phyloP scores from a whole-genome alignment of 139 green algal species.

The Raphidocelis subcapitata region DNA sequence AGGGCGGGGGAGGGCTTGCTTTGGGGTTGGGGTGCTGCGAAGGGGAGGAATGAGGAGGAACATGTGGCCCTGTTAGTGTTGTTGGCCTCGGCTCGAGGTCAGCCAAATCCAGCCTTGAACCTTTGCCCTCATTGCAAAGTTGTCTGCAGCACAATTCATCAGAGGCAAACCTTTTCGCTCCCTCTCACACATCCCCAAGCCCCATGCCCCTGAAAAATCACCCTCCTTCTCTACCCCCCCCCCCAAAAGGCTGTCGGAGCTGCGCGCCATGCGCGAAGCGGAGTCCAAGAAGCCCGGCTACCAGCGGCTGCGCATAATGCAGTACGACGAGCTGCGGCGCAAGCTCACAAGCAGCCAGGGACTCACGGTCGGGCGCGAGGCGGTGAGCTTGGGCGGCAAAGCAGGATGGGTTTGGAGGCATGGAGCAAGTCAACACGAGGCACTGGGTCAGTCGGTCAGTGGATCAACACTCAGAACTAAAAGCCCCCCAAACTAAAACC shows the following conservation, averaged over 20 bases:
- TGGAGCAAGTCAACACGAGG: no score
- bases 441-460: no score
- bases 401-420: no score
- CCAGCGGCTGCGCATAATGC: conserved; percentile 49
- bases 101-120: no score
- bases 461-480: no score
- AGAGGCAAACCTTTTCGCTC: no score
- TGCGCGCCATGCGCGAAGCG: conserved; percentile 9
- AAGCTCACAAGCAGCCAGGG: conserved; percentile 37
- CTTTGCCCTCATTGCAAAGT: no score
- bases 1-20: background rate
- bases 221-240: background rate
- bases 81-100: no score
- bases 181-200: no score
- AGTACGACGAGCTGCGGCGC: conserved; percentile 58
- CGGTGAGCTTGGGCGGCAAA: conserved; percentile 2
- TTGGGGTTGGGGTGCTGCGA: background rate
- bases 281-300: conserved; percentile 43
- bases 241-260: background rate
- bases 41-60: background rate
- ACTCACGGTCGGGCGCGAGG: background rate
- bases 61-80: no score
- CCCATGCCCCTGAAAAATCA: background rate
- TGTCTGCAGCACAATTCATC: no score
- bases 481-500: no score